These are phyloP conservation scores for Phytophthora constricta DNA, from an alignment of 352 stramenopile genomes.

Conservation along the genomic window DNA sequence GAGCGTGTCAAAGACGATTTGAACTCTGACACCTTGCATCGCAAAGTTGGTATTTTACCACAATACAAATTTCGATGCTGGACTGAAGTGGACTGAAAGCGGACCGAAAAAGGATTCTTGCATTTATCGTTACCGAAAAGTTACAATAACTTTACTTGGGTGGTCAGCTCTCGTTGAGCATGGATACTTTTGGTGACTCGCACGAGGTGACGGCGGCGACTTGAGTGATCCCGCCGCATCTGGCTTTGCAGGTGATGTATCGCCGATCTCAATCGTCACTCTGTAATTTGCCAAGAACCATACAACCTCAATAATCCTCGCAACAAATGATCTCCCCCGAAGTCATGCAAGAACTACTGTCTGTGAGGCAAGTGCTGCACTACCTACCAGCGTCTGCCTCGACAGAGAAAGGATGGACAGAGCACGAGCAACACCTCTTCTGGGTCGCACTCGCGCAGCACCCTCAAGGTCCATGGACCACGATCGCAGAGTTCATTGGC, in stretches of 20 bases:
- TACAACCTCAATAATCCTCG: slow-evolving; percentile 1
- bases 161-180: not conserved
- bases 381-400: slow-evolving; percentile 31
- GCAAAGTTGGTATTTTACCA: too few relatives aligned
- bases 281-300: slow-evolving; percentile 17
- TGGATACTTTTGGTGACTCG: slow-evolving; percentile 28
- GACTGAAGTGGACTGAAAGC: too few relatives aligned
- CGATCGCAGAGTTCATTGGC: slow-evolving; percentile 52
- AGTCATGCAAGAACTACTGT: slow-evolving; percentile 39
- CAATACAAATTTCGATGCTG: too few relatives aligned
- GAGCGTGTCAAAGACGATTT: too few relatives aligned
- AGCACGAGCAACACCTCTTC: slow-evolving; percentile 50
- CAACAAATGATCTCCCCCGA: slow-evolving; percentile 36
- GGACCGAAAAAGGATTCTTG: too few relatives aligned
- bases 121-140: too few relatives aligned
- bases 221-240: slow-evolving; percentile 2
- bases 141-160: not conserved
- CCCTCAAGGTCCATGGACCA: slow-evolving; percentile 53
- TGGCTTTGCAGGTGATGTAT: not conserved
- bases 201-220: not conserved
- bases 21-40: too few relatives aligned
- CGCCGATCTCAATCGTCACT: slow-evolving; percentile 18
- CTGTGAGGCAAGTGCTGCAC: slow-evolving; percentile 35
- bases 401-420: slow-evolving; percentile 40
- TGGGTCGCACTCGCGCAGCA: slow-evolving; percentile 48